A percentile compares a stretch with the other conserved stretches of the same genome.
Evolutionary conservation across 805 yeast genomes (phyloP).

Genomic region (Cyberlindnera suaveolens): DNA sequence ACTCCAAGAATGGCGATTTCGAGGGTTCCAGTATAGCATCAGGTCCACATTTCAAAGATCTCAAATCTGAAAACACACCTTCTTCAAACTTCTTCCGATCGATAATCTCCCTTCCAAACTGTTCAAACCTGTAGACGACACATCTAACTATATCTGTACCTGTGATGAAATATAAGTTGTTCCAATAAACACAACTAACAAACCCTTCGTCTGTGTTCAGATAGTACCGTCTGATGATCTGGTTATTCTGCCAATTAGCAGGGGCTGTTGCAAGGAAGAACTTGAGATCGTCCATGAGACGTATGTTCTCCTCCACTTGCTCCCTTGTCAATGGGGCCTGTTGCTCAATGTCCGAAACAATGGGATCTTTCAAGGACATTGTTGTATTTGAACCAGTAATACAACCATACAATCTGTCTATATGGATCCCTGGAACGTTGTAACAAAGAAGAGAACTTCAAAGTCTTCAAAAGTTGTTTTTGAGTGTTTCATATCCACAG

Average conservation of each 20-base stretch:
- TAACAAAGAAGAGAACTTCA: slow-evolving; percentile 1
- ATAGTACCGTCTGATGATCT: slow-evolving; percentile 79
- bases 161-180: slow-evolving; percentile 80
- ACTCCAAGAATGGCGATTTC: slow-evolving; percentile 75
- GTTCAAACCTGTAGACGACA: slow-evolving; percentile 79
- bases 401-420: no score
- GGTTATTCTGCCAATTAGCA: slow-evolving; percentile 86
- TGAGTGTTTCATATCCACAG: background rate
- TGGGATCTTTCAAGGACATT: background rate
- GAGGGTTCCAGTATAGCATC: slow-evolving; percentile 89
- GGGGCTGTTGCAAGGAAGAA: slow-evolving; percentile 92
- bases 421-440: no score
- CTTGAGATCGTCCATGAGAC: slow-evolving; percentile 70
- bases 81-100: slow-evolving; percentile 96
- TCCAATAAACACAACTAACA: slow-evolving; percentile 91
- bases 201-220: slow-evolving; percentile 86
- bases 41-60: slow-evolving; percentile 78
- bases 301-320: slow-evolving; percentile 44
- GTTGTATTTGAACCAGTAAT: background rate
- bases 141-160: slow-evolving; percentile 96
- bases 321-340: slow-evolving; percentile 4
- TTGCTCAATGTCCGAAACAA: background rate
- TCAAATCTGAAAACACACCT: slow-evolving; percentile 86
- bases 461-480: slow-evolving; percentile 1
- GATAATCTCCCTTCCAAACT: slow-evolving; percentile 77